A percentile compares a stretch with the other conserved stretches of the same genome.
phyloP scores from a whole-genome alignment of 2,329 filamentous ascomycete species.

The Cucurbitaria berberidis region DNA sequence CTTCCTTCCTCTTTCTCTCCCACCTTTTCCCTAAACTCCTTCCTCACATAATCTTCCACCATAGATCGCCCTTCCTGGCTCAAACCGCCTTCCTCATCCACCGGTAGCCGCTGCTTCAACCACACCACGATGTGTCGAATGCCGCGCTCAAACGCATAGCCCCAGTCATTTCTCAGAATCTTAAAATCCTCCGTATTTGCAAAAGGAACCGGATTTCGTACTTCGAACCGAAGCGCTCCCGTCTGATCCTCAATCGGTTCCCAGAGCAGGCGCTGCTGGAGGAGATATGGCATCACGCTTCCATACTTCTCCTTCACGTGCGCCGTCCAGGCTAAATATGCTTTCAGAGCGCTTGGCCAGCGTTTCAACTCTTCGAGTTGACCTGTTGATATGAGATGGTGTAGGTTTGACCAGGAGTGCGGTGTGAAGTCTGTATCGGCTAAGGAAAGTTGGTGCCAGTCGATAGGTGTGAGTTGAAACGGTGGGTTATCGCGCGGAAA shows the following conservation, averaged over 20 bases:
- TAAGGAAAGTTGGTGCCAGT: conserved; percentile 43
- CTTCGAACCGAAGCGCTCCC: conserved; percentile 46
- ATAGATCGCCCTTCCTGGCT: conserved; percentile 32
- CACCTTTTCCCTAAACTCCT: conserved; percentile 55
- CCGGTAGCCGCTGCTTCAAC: conserved; percentile 49
- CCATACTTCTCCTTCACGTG: conserved; percentile 63
- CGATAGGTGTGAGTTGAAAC: conserved; percentile 44
- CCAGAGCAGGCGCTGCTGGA: conserved; percentile 63
- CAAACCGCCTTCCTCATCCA: conserved; percentile 40
- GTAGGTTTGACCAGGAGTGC: conserved; percentile 45
- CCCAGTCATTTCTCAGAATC: conserved; percentile 68
- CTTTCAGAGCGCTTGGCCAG: conserved; percentile 63
- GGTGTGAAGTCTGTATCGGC: conserved; percentile 41
- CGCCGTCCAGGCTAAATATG: conserved; percentile 65
- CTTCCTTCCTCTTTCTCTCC: conserved; percentile 48
- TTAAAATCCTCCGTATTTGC: conserved; percentile 60
- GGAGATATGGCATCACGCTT: conserved; percentile 63
- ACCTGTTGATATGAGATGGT: conserved; percentile 51
- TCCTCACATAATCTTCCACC: conserved; percentile 43
- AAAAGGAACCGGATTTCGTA: conserved; percentile 59
- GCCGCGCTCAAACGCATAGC: conserved; percentile 62
- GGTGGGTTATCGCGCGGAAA: conserved; percentile 43
- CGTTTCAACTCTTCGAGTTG: conserved; percentile 64
- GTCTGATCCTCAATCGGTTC: conserved; percentile 22
- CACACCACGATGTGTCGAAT: conserved; percentile 65